Evolutionary conservation across 2,329 filamentous ascomycete species (phyloP).

Genomic region (Penicillium brevicompactum): DNA sequence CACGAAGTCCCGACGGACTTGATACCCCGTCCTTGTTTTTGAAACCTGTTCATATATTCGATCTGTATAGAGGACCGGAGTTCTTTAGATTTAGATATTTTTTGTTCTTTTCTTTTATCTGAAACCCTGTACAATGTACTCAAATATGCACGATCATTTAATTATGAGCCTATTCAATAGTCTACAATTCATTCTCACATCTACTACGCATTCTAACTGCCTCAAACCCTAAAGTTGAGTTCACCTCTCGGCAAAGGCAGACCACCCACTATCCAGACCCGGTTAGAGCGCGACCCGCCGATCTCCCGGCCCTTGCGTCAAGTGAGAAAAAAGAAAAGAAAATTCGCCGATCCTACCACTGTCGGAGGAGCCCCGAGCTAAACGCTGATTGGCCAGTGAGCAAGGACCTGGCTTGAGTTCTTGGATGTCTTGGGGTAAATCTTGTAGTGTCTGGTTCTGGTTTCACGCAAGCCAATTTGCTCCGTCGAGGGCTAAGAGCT

Average conservation of each 20-base stretch:
- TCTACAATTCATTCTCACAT: not conserved
- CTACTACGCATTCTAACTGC: not conserved
- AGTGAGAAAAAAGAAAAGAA: slow-evolving; percentile 1
- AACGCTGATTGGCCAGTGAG: not conserved
- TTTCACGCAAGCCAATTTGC: too few relatives aligned
- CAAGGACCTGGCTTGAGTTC: not conserved
- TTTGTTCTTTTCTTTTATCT: not conserved
- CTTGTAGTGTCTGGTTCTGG: too few relatives aligned
- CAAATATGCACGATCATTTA: not conserved
- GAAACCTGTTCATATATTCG: not conserved
- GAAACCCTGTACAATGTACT: not conserved
- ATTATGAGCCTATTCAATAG: not conserved
- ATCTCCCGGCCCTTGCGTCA: slow-evolving; percentile 26
- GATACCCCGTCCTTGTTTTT: slow-evolving; percentile 18
- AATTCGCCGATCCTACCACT: slow-evolving; percentile 13
- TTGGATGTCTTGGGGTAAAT: not conserved
- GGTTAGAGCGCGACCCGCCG: slow-evolving; percentile 8
- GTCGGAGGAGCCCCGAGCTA: not conserved
- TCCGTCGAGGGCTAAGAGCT: not conserved
- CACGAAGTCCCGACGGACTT: slow-evolving; percentile 15
- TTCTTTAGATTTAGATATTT: not conserved
- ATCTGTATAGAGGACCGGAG: not conserved
- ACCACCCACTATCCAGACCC: not conserved
- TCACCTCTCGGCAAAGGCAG: not conserved
- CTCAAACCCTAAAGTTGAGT: not conserved